These are phyloP conservation scores for Aphanocladium album DNA, from an alignment of 2,329 filamentous ascomycete species.

Conservation along the genomic window DNA sequence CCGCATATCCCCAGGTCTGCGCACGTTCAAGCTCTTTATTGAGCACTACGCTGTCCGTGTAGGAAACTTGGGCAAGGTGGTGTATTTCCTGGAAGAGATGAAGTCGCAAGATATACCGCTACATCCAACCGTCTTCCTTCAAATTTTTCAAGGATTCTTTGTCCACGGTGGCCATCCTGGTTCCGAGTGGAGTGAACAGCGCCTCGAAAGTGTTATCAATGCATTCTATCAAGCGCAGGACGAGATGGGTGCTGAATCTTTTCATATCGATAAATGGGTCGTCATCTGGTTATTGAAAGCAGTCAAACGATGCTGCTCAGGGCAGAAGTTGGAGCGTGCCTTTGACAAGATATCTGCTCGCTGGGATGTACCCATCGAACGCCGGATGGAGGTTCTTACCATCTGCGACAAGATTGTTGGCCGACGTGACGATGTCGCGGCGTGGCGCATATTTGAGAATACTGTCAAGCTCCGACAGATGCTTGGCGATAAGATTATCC, in stretches of 20 bases:
- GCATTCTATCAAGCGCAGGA: slow-evolving; percentile 57
- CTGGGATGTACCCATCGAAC: slow-evolving; percentile 30
- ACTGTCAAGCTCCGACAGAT: neutral
- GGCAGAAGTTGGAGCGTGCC: slow-evolving; percentile 46
- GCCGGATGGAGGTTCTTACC: neutral
- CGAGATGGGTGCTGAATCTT: slow-evolving; percentile 34
- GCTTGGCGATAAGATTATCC: neutral
- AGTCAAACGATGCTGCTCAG: slow-evolving; percentile 55
- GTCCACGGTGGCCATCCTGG: slow-evolving; percentile 60
- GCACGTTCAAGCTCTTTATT: slow-evolving; percentile 76
- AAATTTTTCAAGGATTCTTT: slow-evolving; percentile 78
- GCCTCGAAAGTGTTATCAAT: slow-evolving; percentile 63
- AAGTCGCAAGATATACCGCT: slow-evolving; percentile 60
- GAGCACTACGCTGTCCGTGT: slow-evolving; percentile 63
- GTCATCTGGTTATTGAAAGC: slow-evolving; percentile 57
- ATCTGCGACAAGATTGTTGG: slow-evolving; percentile 12
- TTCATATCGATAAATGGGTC: slow-evolving; percentile 57
- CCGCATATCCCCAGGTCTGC: slow-evolving; percentile 66
- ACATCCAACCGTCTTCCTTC: slow-evolving; percentile 71
- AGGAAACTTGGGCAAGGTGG: slow-evolving; percentile 68
- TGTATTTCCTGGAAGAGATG: slow-evolving; percentile 77
- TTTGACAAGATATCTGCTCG: slow-evolving; percentile 46
- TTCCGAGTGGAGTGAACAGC: slow-evolving; percentile 65
- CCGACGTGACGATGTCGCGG: neutral
- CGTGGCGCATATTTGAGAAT: slow-evolving; percentile 7